These are phyloP conservation scores for Cytospora paraplurivora DNA, from an alignment of 2,329 filamentous ascomycete genomes.

Conservation along the genomic window DNA sequence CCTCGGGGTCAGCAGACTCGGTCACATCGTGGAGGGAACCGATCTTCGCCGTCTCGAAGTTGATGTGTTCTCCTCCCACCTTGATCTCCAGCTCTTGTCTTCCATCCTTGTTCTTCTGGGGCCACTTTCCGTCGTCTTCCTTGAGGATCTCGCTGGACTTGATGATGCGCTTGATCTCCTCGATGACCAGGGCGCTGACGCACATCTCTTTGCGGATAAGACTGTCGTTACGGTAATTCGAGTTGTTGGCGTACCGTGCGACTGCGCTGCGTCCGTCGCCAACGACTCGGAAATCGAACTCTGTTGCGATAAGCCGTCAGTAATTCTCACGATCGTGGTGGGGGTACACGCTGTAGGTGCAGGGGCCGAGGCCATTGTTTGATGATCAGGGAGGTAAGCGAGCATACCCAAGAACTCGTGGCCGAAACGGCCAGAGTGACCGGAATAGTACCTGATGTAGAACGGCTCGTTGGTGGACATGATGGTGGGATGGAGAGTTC, in stretches of 20 bases:
- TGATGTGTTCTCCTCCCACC: slow-evolving; percentile 92
- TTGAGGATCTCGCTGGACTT: slow-evolving; percentile 97
- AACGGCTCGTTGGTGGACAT: slow-evolving; percentile 77
- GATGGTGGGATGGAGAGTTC: slow-evolving; percentile 48
- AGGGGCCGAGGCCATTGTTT: background rate
- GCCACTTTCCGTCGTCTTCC: slow-evolving; percentile 98
- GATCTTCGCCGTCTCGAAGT: slow-evolving; percentile 99
- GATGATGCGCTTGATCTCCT: slow-evolving; percentile 96
- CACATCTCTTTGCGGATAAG: slow-evolving; percentile 99
- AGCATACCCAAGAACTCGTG: slow-evolving; percentile 91
- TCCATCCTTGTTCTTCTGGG: slow-evolving; percentile 98
- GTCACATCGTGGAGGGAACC: slow-evolving; percentile 96
- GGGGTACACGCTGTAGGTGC: background rate
- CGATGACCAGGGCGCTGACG: slow-evolving; percentile 84
- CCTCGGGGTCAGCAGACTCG: slow-evolving; percentile 93
- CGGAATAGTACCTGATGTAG: slow-evolving; percentile 97
- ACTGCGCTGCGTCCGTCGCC: slow-evolving; percentile 92
- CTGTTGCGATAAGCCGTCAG: slow-evolving; percentile 50
- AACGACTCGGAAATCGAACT: slow-evolving; percentile 93
- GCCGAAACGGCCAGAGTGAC: slow-evolving; percentile 94
- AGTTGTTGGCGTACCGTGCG: slow-evolving; percentile 97
- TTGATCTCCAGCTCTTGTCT: slow-evolving; percentile 95
- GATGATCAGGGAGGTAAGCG: background rate
- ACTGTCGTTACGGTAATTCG: slow-evolving; percentile 98
- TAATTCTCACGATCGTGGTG: background rate